These are phyloP conservation scores for Saccharomycopsis crataegensis DNA, from an alignment of 1,139 yeast species.

Conservation along the genomic window DNA sequence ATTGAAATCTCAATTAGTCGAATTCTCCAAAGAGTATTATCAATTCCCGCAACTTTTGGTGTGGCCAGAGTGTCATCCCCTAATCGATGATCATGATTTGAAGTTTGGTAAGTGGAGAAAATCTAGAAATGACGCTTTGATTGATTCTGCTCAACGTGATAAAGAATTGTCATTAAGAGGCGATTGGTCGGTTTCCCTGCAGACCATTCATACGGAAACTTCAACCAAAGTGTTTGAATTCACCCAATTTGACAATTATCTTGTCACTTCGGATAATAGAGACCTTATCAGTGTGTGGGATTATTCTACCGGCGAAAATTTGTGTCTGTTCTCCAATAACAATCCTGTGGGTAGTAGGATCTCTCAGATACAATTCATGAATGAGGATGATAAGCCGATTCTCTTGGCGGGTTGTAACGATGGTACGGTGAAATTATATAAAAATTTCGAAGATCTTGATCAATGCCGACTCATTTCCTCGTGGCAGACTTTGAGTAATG, in stretches of 20 bases:
- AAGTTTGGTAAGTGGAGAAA: constrained; percentile 69
- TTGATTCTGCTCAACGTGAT: constrained; percentile 84
- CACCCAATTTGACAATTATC: constrained; percentile 83
- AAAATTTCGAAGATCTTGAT: constrained; percentile 56
- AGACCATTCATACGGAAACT: constrained; percentile 59
- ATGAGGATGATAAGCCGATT: constrained; percentile 87
- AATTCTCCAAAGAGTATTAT: constrained; percentile 86
- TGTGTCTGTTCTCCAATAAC: constrained; percentile 71
- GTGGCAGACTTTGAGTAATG: constrained; percentile 90
- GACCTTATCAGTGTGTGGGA: constrained; percentile 86
- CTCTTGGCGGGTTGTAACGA: constrained; percentile 86
- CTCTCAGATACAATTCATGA: constrained; percentile 77
- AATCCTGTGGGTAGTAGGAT: constrained; percentile 85
- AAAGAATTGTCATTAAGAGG: constrained; percentile 79
- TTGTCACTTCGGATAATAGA: constrained; percentile 77
- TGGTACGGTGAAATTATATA: constrained; percentile 82
- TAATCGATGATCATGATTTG: constrained; percentile 65
- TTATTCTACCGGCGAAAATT: constrained; percentile 55
- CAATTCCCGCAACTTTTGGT: constrained; percentile 95
- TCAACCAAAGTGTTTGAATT: constrained; percentile 76
- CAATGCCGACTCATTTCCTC: constrained; percentile 66
- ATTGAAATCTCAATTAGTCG: constrained; percentile 68
- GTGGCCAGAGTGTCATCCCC: constrained; percentile 79
- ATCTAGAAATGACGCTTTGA: constrained; percentile 78
- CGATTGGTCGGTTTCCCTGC: constrained; percentile 69